Base-by-base conservation (phyloP, 106 monocot genomes). In the Iris macrosiphon region DNA sequence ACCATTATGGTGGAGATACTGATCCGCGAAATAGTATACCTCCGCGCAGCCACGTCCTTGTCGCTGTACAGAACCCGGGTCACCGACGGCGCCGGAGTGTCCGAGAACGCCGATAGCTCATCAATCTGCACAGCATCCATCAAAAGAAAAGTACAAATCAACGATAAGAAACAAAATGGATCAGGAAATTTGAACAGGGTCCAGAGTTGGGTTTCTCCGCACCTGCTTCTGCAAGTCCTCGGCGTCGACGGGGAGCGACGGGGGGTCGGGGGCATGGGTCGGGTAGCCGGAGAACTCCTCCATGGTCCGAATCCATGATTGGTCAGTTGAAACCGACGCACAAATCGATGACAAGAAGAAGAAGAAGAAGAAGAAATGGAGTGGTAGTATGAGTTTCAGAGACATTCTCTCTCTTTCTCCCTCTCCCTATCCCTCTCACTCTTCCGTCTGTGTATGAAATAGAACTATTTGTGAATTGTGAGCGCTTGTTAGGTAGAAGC, bases 51-150 rank as follows among this genome's bases (percentile, higher is more conserved):
- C 4, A 66, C 55, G 46, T 66, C 65, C 65, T 35, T 66, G 10
- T 66, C 42, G 15, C 55, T 66, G 45, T 66, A 66, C 54, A 66
- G 31, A 66, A 66, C 40, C 45, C 65, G 30, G 24, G 65, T 66
- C 65, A 66, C 65, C 3, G 65, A 54, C 28, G 65, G 65, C 3
- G 55, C 65, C 43, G 55, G 55, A 56, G 53, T 55, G 43, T 66
- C 65, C 2, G 65, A 66, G 14, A 66, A 34, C 13, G 55, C 24
- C 5, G 65, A 39, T 31, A 66, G 16, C 35, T 66, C 65, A 31
- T 66, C 65, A 11, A 66, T 66, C 65, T 66, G 45, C 55, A 66
- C 7, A 57, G n/a, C n/a, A n/a, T 46, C 15, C 20, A 7, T 19
- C 1, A 20, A 18, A 30, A 33, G 16, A 6, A 59, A 59, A 39